A percentile compares a stretch with the other conserved stretches of the same genome.
These are phyloP conservation scores for Fusarium palustre DNA, from an alignment of 2,329 filamentous ascomycete genomes.

Conservation along the genomic window DNA sequence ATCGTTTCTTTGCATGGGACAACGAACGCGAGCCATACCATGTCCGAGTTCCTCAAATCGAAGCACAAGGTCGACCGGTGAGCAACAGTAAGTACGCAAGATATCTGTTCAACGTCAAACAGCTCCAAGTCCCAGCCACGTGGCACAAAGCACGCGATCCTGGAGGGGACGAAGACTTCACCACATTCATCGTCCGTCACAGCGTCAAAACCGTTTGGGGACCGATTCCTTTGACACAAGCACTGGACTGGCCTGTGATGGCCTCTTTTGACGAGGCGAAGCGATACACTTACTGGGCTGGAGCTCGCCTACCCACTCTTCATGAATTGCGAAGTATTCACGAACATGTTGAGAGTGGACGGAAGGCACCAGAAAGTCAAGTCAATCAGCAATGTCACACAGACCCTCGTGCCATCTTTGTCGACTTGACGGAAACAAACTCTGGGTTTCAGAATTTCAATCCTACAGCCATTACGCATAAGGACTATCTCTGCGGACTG, in stretches of 20 bases:
- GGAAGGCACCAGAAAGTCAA: constrained; percentile 3
- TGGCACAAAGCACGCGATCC: constrained; percentile 6
- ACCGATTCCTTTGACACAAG: background rate
- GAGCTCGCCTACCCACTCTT: constrained; percentile 27
- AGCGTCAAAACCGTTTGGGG: constrained; percentile 30
- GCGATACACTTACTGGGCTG: constrained; percentile 15
- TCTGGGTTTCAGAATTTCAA: constrained; percentile 28
- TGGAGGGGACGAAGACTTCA: background rate
- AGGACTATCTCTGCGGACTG: constrained; percentile 15
- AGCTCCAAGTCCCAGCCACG: background rate
- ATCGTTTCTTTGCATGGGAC: constrained; percentile 35
- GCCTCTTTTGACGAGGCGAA: constrained; percentile 31
- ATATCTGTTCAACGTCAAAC: background rate
- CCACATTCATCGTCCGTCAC: constrained; percentile 10
- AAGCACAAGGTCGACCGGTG: constrained; percentile 23
- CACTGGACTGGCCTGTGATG: constrained; percentile 26
- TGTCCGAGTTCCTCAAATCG: background rate
- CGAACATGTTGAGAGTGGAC: constrained; percentile 4
- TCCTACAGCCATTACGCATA: constrained; percentile 14
- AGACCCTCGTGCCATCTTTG: constrained; percentile 6
- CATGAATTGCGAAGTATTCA: constrained; percentile 31
- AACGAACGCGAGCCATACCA: constrained; percentile 33
- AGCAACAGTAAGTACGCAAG: constrained; percentile 27
- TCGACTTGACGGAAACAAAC: constrained; percentile 13
- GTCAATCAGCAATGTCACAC: constrained; percentile 14